Evolutionary conservation across 176 grass and related monocot genomes (phyloP), one percentile per base, ranked within the genome.

Genomic region (Ensete glaucum): DNA sequence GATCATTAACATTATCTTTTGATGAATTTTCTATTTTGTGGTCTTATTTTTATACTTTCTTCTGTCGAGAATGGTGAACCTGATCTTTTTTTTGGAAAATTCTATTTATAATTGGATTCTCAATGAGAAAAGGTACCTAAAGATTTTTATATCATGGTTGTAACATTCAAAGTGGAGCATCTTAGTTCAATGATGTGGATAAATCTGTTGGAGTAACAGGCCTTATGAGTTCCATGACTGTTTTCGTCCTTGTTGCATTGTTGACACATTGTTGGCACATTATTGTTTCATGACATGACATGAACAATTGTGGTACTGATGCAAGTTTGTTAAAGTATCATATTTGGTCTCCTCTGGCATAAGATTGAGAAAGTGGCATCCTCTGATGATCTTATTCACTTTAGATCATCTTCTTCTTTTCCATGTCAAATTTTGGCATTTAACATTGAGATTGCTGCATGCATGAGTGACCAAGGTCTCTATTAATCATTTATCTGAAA

Each of bases 401-500:
- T 71, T 71, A 52, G 67, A 49, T 50, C 1, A 69, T 8, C 67
- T 69, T 13, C 16, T 69, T 12, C 15, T 71, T 52, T 71, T 52
- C 68, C 49, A 11, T 50, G 5, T 50, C 15, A 49, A 19, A 50
- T 9, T 71, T 20, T 55, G 20, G 21, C n/a, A 51, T 80, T 26
- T 71, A 49, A 72, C 52, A 54, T 77, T 22, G 26, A 22, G 20
- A 55, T 70, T 64, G 17, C 27, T 52, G 13, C 49, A 72, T 49
- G 25, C 21, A 63, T 77, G 80, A 75, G 55, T 62, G 25, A 21
- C 17, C 20, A 11, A 16, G 29, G 53, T 48, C 74, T 49, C 9
- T 11, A 50, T 63, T 16, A 69, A 69, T 80, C 77, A 7, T 82
- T 66, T 63, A 49, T 83, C 70, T 86, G 57, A 50, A 86, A 52